Evolutionary conservation across 2,329 filamentous ascomycete genomes (phyloP), one percentile per base, ranked within the genome.

Genomic region (Nemania sp.): DNA sequence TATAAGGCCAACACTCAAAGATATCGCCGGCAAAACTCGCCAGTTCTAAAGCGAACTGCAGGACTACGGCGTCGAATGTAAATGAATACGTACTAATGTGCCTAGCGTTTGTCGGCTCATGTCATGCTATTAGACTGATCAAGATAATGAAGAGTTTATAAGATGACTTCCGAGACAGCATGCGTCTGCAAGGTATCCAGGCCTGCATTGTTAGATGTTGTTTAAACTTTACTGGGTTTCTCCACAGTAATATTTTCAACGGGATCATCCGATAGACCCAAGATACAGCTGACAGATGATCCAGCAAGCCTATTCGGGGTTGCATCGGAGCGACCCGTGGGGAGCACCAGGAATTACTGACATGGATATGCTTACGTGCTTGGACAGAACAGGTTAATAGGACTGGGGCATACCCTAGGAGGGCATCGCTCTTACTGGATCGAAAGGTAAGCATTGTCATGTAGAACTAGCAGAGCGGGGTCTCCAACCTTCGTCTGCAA

Each of bases 211-310:
- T 37, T 13, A 13, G 17, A 15, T 12, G 7, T 35, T 12, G 7
- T 35, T 35, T 54, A 54, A 34, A 29, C 52, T 7, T 4, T 32
- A 35, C 18, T 15, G 5, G 15, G 17, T 35, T 46, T 53, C 42
- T 21, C 45, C 32, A 46, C 37, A 50, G 46, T 59, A 46, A 45
- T 55, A 47, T 35, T 17, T 45, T 32, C 2, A 51, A 40, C 18
- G 13, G 20, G 2, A 34, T 55, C 9, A 56, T 17, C 21, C 39
- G 47, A 52, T 60, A 29, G 29, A 18, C 21, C 46, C 20, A 2
- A n/a, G 20, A 2, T 2, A n/a, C 17, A 55, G 43, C 37, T 59
- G n/a, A 50, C 13, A 59, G 18, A 20, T 52, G 46, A 40, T 51
- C 32, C 20, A 32, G 50, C 20, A 39, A 40, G 25, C 25, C 3